Base-by-base conservation (phyloP, 2,329 filamentous ascomycete species). In the Calonectria fujianensis region DNA sequence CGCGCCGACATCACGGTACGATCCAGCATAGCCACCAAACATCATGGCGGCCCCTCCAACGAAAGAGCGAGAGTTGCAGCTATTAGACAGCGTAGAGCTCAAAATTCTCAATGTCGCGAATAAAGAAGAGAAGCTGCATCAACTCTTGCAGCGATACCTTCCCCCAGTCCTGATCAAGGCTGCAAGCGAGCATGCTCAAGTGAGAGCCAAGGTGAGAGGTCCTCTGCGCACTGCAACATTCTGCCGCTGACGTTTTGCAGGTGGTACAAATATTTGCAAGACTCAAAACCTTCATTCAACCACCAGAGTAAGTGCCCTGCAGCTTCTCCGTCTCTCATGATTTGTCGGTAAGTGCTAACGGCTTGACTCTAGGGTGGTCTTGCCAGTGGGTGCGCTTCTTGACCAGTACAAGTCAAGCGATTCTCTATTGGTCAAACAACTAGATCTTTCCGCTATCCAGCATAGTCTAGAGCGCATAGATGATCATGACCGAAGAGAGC, bases 361-460 rank as follows among this genome's bases (percentile, higher is more conserved):
- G 3, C 14, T 14, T 27, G 75, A 18, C 31, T 37, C 2, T 76
- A 90, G 90, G 64, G 92, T 98, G 77, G 89, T 96, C 69, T 88
- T 99, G 8, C 97, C 97, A 0, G 96, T 98, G 16, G 90, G 92
- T n/a, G 92, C 93, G 20, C 89, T 99, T 24, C 85, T 98, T 70
- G 93, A 96, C 79, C 97, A 98, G 84, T 98, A 98, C 89, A 98
- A 97, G 84, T 82, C 94, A 29, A 92, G 91, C 48, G 89, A 92
- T 50, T 93, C 93, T 16, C 88, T 93, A 1, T 89, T 98, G 48
- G 92, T 99, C 77, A 93, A 95, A 76, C 95, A 98, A 82, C 94
- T 98, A 79, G 96, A 98, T 85, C 87, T 98, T 51, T 89, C 94
- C 24, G 98, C 98, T 82, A 94, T 98, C 48, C 95, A 97, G 81